phyloP scores from a whole-genome alignment of 2,329 filamentous ascomycete species.

The Penicillium sp. region DNA sequence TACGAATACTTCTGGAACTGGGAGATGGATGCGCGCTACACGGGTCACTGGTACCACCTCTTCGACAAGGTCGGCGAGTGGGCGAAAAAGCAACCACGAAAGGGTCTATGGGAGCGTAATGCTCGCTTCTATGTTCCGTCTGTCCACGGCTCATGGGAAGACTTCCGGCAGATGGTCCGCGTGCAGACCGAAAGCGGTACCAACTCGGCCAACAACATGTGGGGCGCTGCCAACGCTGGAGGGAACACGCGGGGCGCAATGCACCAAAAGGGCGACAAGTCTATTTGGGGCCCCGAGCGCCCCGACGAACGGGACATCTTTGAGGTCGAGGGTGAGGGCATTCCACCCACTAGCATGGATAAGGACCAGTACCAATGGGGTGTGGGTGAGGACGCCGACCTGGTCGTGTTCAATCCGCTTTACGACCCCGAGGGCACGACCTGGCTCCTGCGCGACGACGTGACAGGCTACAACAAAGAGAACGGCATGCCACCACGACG shows the following conservation, averaged over 20 bases:
- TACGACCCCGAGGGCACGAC: constrained; percentile 85
- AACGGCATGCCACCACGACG: constrained; percentile 65
- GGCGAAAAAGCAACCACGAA: constrained; percentile 70
- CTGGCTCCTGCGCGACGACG: constrained; percentile 78
- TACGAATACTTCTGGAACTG: constrained; percentile 85
- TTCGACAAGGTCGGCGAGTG: constrained; percentile 67
- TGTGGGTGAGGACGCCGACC: constrained; percentile 83
- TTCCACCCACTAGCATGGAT: constrained; percentile 68
- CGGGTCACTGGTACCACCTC: constrained; percentile 78
- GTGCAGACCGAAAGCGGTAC: constrained; percentile 71
- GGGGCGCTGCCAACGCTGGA: constrained; percentile 49
- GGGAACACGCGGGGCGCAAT: constrained; percentile 25
- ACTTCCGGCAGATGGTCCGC: constrained; percentile 73
- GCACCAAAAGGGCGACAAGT: constrained; percentile 52
- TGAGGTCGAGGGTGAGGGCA: constrained; percentile 68
- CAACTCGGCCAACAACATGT: constrained; percentile 64
- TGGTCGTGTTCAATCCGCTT: constrained; percentile 87
- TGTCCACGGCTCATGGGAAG: constrained; percentile 74
- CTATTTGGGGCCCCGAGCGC: constrained; percentile 81
- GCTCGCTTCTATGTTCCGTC: constrained; percentile 73
- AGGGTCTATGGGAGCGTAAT: constrained; percentile 78
- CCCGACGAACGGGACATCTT: constrained; percentile 69
- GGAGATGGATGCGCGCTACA: constrained; percentile 79
- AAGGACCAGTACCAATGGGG: constrained; percentile 84
- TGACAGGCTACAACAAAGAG: constrained; percentile 75